Evolutionary conservation across 257 asterid species (phyloP).

Genomic region (Gentiana straminea): DNA sequence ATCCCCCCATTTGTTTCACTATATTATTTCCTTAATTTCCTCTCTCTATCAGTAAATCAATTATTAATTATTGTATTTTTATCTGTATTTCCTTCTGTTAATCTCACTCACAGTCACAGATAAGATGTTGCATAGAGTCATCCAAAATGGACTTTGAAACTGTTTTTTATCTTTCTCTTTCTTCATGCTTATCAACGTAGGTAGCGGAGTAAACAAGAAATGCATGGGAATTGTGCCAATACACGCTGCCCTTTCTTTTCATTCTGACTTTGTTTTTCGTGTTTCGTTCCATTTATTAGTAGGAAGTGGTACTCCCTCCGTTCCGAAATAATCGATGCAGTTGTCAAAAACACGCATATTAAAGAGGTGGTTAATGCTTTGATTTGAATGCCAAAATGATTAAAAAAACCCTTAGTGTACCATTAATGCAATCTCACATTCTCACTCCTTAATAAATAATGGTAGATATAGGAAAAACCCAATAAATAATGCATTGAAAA

Average conservation of each 20-base stretch:
- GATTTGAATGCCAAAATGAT: too few relatives aligned
- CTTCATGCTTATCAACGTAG: neutral
- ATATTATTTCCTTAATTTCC: constrained; percentile 12
- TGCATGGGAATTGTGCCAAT: constrained; percentile 17
- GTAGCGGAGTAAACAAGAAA: constrained; percentile 16
- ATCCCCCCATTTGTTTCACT: constrained; percentile 17
- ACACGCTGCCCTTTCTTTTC: neutral
- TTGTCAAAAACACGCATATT: too few relatives aligned
- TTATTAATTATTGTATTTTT: too few relatives aligned
- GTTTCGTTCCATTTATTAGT: neutral
- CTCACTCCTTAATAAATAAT: too few relatives aligned
- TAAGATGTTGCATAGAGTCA: constrained; percentile 6
- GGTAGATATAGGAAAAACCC: too few relatives aligned
- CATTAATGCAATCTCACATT: too few relatives aligned
- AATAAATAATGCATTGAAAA: too few relatives aligned
- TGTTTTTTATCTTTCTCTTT: constrained; percentile 1
- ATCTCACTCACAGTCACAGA: neutral
- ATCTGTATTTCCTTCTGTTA: too few relatives aligned
- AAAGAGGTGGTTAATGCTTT: too few relatives aligned
- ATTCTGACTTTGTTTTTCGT: constrained; percentile 5
- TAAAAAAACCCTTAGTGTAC: too few relatives aligned
- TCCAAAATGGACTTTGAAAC: constrained; percentile 20
- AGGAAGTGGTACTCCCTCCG: too few relatives aligned
- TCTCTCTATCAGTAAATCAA: neutral
- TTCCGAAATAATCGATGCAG: too few relatives aligned